A percentile compares a stretch with the other conserved stretches of the same genome.
These are phyloP conservation scores for Sordariomycetes sp. DNA, from an alignment of 2,329 filamentous ascomycete species.

Conservation along the genomic window DNA sequence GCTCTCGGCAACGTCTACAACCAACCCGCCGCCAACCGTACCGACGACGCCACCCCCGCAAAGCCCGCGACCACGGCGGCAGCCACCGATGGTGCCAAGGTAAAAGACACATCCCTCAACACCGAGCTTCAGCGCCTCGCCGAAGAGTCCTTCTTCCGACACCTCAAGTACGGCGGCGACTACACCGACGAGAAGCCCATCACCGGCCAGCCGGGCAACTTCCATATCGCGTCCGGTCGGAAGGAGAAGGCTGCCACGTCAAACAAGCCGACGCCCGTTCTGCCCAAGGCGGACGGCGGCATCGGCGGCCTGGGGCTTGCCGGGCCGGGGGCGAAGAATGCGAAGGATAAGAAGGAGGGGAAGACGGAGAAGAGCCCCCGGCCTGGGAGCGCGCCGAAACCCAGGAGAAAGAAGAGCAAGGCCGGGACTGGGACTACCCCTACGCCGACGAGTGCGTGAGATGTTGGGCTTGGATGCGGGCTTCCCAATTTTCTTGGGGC, in stretches of 20 bases:
- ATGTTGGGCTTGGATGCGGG: too few species aligned
- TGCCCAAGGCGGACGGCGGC: background rate
- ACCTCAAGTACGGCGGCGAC: constrained; percentile 49
- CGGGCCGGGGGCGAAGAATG: constrained; percentile 19
- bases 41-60: constrained; percentile 20
- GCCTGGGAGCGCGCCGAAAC: constrained; percentile 16
- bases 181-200: constrained; percentile 61
- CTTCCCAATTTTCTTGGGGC: background rate
- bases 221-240: constrained; percentile 51
- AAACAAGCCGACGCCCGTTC: constrained; percentile 4
- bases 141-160: constrained; percentile 47
- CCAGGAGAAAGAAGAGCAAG: constrained; percentile 28
- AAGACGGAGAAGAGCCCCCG: constrained; percentile 23
- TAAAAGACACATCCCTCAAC: constrained; percentile 20
- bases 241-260: constrained; percentile 23
- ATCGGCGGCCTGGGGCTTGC: background rate
- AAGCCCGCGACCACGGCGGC: constrained; percentile 10
- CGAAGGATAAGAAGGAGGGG: constrained; percentile 20
- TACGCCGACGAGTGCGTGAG: background rate
- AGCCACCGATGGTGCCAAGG: constrained; percentile 10
- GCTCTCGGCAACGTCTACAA: constrained; percentile 42
- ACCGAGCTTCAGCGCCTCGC: constrained; percentile 34
- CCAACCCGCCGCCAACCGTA: constrained; percentile 19
- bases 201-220: constrained; percentile 54
- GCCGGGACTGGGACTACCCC: constrained; percentile 1